Conservation (phyloP, 2,329 filamentous ascomycete genomes). For the Pyricularia pennisetigena region DNA sequence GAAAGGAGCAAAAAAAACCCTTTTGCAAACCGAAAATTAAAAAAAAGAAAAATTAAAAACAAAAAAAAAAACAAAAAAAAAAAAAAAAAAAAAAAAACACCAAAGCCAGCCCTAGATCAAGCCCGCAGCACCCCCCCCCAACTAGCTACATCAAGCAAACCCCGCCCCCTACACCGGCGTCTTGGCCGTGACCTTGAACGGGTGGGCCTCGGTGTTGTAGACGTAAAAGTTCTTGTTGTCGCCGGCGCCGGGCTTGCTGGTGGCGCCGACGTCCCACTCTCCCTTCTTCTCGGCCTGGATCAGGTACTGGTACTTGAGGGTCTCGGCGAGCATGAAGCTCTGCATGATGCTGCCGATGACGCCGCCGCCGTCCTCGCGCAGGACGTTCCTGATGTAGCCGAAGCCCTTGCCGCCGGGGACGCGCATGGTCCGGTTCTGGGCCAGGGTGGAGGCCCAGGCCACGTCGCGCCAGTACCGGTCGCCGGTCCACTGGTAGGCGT, state of each 20-base stretch:
- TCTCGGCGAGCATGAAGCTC: not conserved
- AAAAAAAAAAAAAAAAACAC: too few species aligned
- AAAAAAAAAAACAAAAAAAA: too few species aligned
- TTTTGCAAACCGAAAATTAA: too few species aligned
- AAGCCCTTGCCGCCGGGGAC: not conserved
- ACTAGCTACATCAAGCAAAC: not conserved
- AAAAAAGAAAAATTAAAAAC: too few species aligned
- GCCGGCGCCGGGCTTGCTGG: not conserved
- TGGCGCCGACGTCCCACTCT: not conserved
- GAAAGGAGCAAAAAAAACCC: too few species aligned
- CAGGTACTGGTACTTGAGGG: not conserved
- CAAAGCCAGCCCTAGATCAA: too few species aligned
- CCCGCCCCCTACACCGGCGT: not conserved
- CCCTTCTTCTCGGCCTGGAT: not conserved
- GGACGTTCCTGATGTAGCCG: not conserved
- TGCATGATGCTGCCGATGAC: not conserved
- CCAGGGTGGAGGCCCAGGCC: not conserved
- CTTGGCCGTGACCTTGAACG: slow-evolving; percentile 15
- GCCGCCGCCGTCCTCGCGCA: not conserved
- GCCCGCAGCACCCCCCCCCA: too few species aligned
- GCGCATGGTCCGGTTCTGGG: not conserved
- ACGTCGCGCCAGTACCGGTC: not conserved
- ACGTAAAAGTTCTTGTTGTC: not conserved
- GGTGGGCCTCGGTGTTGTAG: slow-evolving; percentile 40
- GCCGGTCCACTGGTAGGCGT: not conserved